These are phyloP conservation scores for Deakozyma indianensis DNA, from an alignment of 805 yeast species.

Conservation along the genomic window DNA sequence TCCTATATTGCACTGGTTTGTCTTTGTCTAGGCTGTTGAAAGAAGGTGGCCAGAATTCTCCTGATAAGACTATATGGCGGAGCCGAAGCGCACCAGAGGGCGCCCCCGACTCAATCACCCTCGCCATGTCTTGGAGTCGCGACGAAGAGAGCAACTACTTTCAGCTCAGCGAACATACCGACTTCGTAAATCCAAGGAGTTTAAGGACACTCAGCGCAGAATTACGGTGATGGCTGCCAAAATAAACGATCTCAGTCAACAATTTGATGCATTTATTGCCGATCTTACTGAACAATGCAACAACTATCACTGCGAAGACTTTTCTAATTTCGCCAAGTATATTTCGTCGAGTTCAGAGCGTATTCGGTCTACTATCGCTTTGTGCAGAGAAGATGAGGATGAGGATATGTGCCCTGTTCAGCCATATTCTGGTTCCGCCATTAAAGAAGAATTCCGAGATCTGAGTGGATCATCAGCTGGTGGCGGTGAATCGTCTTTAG, in stretches of 20 bases:
- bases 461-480: no score
- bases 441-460: no score
- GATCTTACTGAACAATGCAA: background rate
- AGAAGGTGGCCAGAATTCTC: no score
- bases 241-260: background rate
- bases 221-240: background rate
- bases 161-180: conserved; percentile 11
- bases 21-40: no score
- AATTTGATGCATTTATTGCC: background rate
- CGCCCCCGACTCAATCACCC: conserved; percentile 8
- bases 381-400: background rate
- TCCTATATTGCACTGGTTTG: no score
- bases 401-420: no score
- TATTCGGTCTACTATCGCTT: background rate
- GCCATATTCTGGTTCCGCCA: no score
- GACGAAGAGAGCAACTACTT: conserved; percentile 10
- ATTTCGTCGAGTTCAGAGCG: background rate
- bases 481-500: no score
- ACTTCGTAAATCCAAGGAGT: conserved; percentile 6
- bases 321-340: background rate
- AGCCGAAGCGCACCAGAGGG: conserved; percentile 7
- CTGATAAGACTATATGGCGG: background rate
- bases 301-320: background rate
- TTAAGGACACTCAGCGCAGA: background rate
- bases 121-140: conserved; percentile 6